phyloP scores from a whole-genome alignment of 768 basidiomycete species.

The Collybia sordida region DNA sequence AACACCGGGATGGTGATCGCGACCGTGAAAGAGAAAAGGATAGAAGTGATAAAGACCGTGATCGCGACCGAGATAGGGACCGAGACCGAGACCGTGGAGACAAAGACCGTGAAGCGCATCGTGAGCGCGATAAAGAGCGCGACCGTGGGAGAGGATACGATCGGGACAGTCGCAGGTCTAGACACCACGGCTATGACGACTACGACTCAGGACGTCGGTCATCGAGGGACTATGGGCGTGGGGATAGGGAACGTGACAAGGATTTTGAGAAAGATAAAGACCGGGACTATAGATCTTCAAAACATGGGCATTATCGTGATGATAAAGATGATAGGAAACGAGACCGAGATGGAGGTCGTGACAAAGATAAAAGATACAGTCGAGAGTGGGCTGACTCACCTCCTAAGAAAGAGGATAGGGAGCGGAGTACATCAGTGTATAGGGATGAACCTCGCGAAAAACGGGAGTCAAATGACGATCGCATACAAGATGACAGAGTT shows the following conservation, averaged over 20 bases:
- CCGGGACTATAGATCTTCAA: constrained; percentile 44
- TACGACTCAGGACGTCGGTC: constrained; percentile 41
- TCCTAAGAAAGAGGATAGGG: constrained; percentile 28
- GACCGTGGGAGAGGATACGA: constrained; percentile 27
- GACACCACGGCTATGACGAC: constrained; percentile 52
- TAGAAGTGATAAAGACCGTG: constrained; percentile 26
- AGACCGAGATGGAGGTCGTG: constrained; percentile 46
- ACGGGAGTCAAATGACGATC: constrained; percentile 50
- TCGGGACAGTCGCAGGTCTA: constrained; percentile 37
- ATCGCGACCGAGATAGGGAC: constrained; percentile 28
- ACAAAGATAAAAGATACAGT: constrained; percentile 31
- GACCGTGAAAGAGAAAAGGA: constrained; percentile 43
- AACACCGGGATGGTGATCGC: constrained; percentile 48
- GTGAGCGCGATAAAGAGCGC: constrained; percentile 27
- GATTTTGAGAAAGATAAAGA: constrained; percentile 40
- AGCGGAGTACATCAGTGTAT: constrained; percentile 32
- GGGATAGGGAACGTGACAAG: constrained; percentile 37
- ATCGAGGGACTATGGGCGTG: constrained; percentile 38
- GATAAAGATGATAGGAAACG: constrained; percentile 54
- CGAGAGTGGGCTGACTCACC: constrained; percentile 45
- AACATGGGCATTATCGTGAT: constrained; percentile 47
- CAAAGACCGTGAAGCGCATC: constrained; percentile 30
- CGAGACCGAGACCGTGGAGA: constrained; percentile 26
- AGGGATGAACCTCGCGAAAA: constrained; percentile 54
- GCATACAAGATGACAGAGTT: constrained; percentile 50